Base-by-base conservation (phyloP, 176 grass and related monocot species). In the Tillandsia leiboldiana region DNA sequence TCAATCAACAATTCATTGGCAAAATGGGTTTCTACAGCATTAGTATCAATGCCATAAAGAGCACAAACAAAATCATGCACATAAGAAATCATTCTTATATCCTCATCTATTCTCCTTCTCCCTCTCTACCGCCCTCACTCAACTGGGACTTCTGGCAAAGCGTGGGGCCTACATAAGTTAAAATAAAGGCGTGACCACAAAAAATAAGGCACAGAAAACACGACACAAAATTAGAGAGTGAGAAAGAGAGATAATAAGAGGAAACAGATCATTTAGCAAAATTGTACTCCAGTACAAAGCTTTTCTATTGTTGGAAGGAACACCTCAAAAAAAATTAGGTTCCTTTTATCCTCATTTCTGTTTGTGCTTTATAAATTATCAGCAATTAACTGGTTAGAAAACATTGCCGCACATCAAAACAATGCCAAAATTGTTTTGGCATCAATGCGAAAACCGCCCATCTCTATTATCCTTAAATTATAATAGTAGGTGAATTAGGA, bases 231-330 rank as follows among this genome's bases (percentile, higher is more conserved):
- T 18, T 18, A 20, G 56, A n/a, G 22, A 61, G 12, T 24, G 24
- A 61, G 13, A 57, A 9, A 61, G 2, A 61, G 13, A 61, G 15
- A 18, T 23, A 61, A 61, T 22, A 20, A 9, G 14, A 18, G 56
- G 48, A 67, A 47, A 67, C 8, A 17, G 12, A 49, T 47, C 12
- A 47, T n/a, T 49, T 10, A 48, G 48, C 42, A 47, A 47, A 67
- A 67, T 33, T 49, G 33, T 67, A 49, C 8, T 56, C 67, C 7
- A 53, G 51, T 47, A 64, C 74, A 72, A 49, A 75, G 63, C 0
- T 28, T 84, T 84, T 71, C 53, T 64, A 75, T 69, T 81, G 70
- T 42, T 75, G 24, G 72, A 78, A 88, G 86, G 86, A 88, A 84
- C 82, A 11, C 82, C 28, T n/a, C 56, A 72, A 53, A 20, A 84